Evolutionary conservation across 805 yeast species (phyloP).

Genomic region (Clavispora carvajalis): DNA sequence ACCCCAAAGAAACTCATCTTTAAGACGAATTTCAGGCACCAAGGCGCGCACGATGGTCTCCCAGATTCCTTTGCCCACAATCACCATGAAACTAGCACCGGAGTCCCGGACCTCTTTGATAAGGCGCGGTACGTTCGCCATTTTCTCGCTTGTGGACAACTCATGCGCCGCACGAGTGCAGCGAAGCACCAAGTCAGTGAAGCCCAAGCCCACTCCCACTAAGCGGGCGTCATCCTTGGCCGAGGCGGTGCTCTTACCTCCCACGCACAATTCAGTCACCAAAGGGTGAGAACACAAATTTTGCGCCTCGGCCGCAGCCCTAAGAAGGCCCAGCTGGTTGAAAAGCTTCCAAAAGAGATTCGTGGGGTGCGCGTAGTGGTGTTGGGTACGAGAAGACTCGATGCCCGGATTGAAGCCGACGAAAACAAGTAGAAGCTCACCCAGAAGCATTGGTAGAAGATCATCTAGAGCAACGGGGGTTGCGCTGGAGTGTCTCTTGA

Average conservation of each 20-base stretch:
- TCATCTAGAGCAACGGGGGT: slow-evolving; percentile 15
- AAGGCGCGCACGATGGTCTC: slow-evolving; percentile 44
- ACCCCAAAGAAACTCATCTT: slow-evolving; percentile 51
- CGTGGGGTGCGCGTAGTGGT: slow-evolving; percentile 67
- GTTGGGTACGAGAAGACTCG: slow-evolving; percentile 55
- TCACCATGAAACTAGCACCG: slow-evolving; percentile 42
- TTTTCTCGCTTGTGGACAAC: slow-evolving; percentile 47
- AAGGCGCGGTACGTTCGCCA: slow-evolving; percentile 48
- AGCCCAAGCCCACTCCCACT: slow-evolving; percentile 48
- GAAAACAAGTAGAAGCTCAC: slow-evolving; percentile 40
- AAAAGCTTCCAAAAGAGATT: slow-evolving; percentile 66
- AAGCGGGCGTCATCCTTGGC: slow-evolving; percentile 40
- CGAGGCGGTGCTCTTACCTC: slow-evolving; percentile 9
- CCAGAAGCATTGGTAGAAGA: slow-evolving; percentile 27
- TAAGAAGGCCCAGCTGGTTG: slow-evolving; percentile 45
- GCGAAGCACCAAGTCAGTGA: slow-evolving; percentile 64
- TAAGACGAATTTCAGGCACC: slow-evolving; percentile 18
- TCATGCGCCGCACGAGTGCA: slow-evolving; percentile 59
- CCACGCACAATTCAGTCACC: slow-evolving; percentile 5
- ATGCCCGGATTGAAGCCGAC: slow-evolving; percentile 73
- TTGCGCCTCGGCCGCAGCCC: background rate
- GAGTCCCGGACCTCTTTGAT: slow-evolving; percentile 36
- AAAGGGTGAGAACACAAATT: background rate
- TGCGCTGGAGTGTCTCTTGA: background rate
- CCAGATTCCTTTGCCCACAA: slow-evolving; percentile 77